Conservation (phyloP, 2,329 filamentous ascomycete genomes). For the Trichoderma asperellum region DNA sequence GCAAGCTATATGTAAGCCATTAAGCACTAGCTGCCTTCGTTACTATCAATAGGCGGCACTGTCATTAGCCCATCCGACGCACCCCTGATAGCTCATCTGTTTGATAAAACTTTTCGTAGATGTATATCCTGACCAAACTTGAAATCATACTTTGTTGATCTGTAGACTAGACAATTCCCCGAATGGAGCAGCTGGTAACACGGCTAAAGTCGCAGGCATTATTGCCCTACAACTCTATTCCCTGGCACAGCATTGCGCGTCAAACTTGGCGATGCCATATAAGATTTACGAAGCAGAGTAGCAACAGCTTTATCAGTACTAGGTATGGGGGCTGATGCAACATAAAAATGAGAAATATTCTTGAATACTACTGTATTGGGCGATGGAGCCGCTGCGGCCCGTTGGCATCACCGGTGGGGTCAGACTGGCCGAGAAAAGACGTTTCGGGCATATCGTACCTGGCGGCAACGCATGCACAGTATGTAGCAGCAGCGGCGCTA, state of each 20-base stretch:
- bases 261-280: slow-evolving; percentile 11
- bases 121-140: not conserved
- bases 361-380: slow-evolving; percentile 17
- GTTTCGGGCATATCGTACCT: not conserved
- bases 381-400: slow-evolving; percentile 7
- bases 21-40: not conserved
- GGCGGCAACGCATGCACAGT: not conserved
- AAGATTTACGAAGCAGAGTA: not conserved
- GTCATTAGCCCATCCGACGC: not conserved
- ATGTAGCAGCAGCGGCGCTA: not conserved
- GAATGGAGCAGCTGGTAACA: slow-evolving; percentile 2
- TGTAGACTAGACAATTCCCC: not conserved
- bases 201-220: slow-evolving; percentile 18
- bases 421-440: not conserved
- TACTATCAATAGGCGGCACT: not conserved
- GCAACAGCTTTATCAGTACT: not conserved
- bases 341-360: slow-evolving; percentile 8
- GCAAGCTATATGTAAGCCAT: not conserved
- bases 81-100: not conserved
- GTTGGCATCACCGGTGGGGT: not conserved
- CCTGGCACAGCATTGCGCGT: slow-evolving; percentile 11
- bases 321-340: not conserved
- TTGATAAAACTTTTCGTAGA: not conserved
- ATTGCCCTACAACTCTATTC: slow-evolving; percentile 10
- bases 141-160: not conserved